Evolutionary conservation across 2,329 filamentous ascomycete species (phyloP).

Genomic region (Penicillium sp.): DNA sequence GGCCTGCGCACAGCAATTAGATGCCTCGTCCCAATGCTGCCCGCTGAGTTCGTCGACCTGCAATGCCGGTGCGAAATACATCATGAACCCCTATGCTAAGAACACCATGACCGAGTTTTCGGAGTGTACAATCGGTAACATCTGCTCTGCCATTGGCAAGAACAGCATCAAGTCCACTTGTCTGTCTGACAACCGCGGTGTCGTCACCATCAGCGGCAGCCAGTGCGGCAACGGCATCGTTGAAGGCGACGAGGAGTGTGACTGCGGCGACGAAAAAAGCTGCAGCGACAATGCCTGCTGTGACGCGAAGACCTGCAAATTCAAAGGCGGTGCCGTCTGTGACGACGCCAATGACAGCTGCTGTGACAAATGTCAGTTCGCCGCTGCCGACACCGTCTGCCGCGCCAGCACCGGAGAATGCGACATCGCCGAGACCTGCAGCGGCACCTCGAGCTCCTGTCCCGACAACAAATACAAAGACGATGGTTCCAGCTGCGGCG

Average conservation of each 20-base stretch:
- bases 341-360: conserved; percentile 54
- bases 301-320: conserved; percentile 81
- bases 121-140: conserved; percentile 84
- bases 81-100: conserved; percentile 93
- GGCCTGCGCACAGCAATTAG: conserved; percentile 65
- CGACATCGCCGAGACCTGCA: conserved; percentile 81
- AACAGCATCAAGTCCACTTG: conserved; percentile 74
- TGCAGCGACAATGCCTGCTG: conserved; percentile 81
- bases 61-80: conserved; percentile 72
- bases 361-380: conserved; percentile 43
- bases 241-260: conserved; percentile 89
- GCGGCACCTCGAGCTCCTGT: conserved; percentile 68
- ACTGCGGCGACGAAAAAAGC: conserved; percentile 74
- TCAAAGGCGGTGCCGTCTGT: conserved; percentile 71
- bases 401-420: conserved; percentile 75
- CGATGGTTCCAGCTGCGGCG: conserved; percentile 71
- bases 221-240: conserved; percentile 98
- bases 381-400: conserved; percentile 67
- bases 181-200: conserved; percentile 78
- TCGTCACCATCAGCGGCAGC: conserved; percentile 75
- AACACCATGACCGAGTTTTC: conserved; percentile 75
- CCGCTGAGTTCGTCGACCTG: conserved; percentile 67
- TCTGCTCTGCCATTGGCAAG: conserved; percentile 79
- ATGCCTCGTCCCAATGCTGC: conserved; percentile 70
- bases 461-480: conserved; percentile 67